Evolutionary conservation across 2,329 filamentous ascomycete species (phyloP).

Genomic region (Orbilia ellipsospora): DNA sequence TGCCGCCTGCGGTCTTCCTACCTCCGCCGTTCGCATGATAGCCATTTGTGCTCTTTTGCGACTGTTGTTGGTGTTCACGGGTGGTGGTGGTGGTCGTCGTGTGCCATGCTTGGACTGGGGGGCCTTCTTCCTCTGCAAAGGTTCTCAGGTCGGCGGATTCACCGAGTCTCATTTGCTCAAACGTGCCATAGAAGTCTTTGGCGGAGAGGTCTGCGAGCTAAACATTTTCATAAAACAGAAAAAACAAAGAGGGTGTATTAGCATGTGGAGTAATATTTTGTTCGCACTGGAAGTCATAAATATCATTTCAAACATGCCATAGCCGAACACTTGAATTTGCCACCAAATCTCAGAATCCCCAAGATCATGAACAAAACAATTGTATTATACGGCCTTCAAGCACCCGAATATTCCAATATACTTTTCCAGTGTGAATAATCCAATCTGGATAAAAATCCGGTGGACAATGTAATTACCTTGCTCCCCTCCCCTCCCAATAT

Average conservation of each 20-base stretch:
- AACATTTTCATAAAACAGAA: background rate
- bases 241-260: slow-evolving; percentile 6
- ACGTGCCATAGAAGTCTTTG: slow-evolving; percentile 47
- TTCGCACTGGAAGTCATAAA: no score
- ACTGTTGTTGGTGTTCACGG: background rate
- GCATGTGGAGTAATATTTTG: slow-evolving; percentile 5
- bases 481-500: slow-evolving; percentile 49
- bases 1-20: slow-evolving; percentile 16
- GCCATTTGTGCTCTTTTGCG: slow-evolving; percentile 28
- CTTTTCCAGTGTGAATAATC: background rate
- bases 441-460: no score
- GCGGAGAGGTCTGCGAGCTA: slow-evolving; percentile 48
- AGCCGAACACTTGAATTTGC: no score
- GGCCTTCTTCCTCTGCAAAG: slow-evolving; percentile 45
- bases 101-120: slow-evolving; percentile 38
- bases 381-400: no score
- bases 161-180: slow-evolving; percentile 46
- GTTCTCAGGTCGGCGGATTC: slow-evolving; percentile 49
- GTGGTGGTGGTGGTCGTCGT: background rate
- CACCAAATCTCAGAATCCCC: no score
- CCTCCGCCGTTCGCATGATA: slow-evolving; percentile 44
- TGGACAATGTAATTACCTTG: slow-evolving; percentile 28
- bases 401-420: background rate
- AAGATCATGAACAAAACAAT: no score
- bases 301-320: no score